Base-by-base conservation (phyloP, 768 basidiomycete species). In the Baorangia bicolor region DNA sequence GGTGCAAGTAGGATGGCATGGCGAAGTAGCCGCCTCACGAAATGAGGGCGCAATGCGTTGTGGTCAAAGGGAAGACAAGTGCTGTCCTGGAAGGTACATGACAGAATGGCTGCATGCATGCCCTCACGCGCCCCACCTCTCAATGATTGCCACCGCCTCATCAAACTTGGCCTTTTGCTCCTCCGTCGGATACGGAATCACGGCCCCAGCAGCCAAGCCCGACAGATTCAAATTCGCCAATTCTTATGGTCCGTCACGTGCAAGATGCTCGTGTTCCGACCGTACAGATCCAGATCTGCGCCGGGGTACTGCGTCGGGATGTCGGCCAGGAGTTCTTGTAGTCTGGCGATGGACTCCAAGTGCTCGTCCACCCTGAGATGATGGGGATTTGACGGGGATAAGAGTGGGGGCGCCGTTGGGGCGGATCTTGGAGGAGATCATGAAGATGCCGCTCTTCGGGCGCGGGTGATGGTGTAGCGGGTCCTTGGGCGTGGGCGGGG, bases 251-350 rank as follows among this genome's bases (percentile, higher is more conserved):
- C 35, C 28, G 53, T 81, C 7, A 73, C 76, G 75, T 81, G 87
- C 8, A 78, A 73, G 57, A 90, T 88, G 67, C 84, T 82, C 10
- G 78, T 85, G 65, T 88, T 77, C 58, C 83, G 57, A 1, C 84
- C 85, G 60, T 91, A 91, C 57, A 89, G 85, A 65, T 91, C 88
- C 68, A n/a, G n/a, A n/a, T 87, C 75, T 51, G 79, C 82, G 2
- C 85, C 85, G 0, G 80, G 79, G 47, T 59, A 64, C 30, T 65
- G 64, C 14, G 34, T 28, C 11, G 59, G 63, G 33, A 20, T 84
- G 82, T 1, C 63, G 46, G 64, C 85, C 84, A 91, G 72, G 67
- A 90, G 85, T 4, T 25, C 46, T 47, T 86, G 73, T 31, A 92
- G 77, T 65, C 87, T 20, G 23, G 35, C 20, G 38, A 62, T 47